Evolutionary conservation across 768 basidiomycete genomes (phyloP).

Genomic region (Pilatotrama ljubarskyi): DNA sequence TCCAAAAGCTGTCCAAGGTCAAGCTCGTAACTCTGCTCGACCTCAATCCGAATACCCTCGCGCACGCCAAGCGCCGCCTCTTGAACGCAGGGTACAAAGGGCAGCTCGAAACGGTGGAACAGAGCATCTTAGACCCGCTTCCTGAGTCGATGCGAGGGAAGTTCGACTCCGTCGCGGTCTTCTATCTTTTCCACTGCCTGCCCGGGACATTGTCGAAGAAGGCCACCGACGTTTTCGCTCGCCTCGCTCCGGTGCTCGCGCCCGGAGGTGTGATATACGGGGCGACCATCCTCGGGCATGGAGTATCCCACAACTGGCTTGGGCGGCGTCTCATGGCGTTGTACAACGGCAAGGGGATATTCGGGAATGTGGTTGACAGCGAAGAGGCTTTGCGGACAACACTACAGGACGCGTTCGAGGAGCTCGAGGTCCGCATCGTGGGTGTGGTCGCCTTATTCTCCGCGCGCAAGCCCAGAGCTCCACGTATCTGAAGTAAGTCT

Average conservation of each 20-base stretch:
- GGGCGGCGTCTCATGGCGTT: slow-evolving; percentile 5
- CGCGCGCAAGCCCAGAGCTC: slow-evolving; percentile 6
- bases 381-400: slow-evolving; percentile 10
- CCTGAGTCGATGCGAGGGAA: slow-evolving; percentile 4
- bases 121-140: slow-evolving; percentile 20
- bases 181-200: slow-evolving; percentile 26
- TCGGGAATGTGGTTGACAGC: slow-evolving; percentile 16
- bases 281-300: slow-evolving; percentile 23
- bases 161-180: slow-evolving; percentile 24
- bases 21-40: slow-evolving; percentile 20
- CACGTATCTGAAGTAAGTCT: too few relatives aligned
- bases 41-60: slow-evolving; percentile 20
- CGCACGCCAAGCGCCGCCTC: slow-evolving; percentile 7
- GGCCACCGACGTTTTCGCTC: slow-evolving; percentile 14
- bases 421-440: slow-evolving; percentile 19
- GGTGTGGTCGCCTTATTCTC: slow-evolving; percentile 22
- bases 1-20: slow-evolving; percentile 1
- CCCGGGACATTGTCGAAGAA: slow-evolving; percentile 22
- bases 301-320: slow-evolving; percentile 19
- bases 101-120: slow-evolving; percentile 6
- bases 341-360: slow-evolving; percentile 19
- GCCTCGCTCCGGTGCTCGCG: slow-evolving; percentile 3
- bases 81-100: slow-evolving; percentile 17
- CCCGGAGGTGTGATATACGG: slow-evolving; percentile 23
- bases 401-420: slow-evolving; percentile 18